phyloP scores from a whole-genome alignment of 1,139 yeast genomes.

The Komagataea norvegica region DNA sequence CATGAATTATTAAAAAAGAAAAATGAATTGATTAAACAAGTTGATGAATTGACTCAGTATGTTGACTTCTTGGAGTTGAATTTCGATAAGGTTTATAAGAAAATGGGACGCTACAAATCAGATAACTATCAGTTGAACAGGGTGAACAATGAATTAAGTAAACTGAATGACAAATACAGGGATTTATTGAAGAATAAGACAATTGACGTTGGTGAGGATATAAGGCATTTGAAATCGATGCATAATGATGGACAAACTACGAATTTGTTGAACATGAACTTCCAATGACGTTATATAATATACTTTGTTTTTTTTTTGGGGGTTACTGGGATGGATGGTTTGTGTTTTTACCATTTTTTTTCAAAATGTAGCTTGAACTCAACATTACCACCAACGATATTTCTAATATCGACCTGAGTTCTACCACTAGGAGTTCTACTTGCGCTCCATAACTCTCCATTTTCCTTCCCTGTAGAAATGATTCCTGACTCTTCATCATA shows the following conservation, averaged over 20 bases:
- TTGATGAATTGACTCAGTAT: conserved; percentile 17
- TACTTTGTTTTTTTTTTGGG: not conserved
- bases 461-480: conserved; percentile 60
- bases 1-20: conserved; percentile 11
- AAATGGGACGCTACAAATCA: conserved; percentile 12
- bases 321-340: not conserved
- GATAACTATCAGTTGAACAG: conserved; percentile 12
- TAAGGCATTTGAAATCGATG: not conserved
- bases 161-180: conserved; percentile 10
- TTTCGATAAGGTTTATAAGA: conserved; percentile 19
- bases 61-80: conserved; percentile 19
- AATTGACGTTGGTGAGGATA: conserved; percentile 1
- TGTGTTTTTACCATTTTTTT: conserved; percentile 4
- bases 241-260: conserved; percentile 3
- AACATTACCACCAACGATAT: conserved; percentile 47
- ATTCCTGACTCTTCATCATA: conserved; percentile 42
- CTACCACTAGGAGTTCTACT: conserved; percentile 43
- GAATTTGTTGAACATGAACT: conserved; percentile 3
- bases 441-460: conserved; percentile 35
- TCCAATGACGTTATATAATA: not conserved
- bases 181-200: conserved; percentile 1
- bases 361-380: conserved; percentile 40
- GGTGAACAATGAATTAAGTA: conserved; percentile 9
- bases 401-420: conserved; percentile 49
- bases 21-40: conserved; percentile 8